Evolutionary conservation across 2,329 filamentous ascomycete species (phyloP).

Genomic region (Epichloe brachyelytri): DNA sequence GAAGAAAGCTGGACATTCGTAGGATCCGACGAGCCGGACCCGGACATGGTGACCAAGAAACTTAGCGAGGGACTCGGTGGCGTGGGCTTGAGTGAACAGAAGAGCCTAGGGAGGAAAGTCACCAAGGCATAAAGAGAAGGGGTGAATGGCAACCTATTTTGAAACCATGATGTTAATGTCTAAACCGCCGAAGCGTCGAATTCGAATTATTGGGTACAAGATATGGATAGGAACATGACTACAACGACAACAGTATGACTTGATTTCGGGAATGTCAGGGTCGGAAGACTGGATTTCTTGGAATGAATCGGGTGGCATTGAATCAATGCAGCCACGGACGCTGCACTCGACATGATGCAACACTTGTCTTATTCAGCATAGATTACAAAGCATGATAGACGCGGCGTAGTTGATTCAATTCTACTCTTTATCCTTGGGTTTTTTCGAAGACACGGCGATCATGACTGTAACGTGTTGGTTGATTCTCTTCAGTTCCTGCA

Average conservation of each 20-base stretch:
- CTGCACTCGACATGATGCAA: neutral
- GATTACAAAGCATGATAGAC: slow-evolving; percentile 1
- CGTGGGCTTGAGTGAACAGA: slow-evolving; percentile 9
- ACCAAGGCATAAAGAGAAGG: neutral
- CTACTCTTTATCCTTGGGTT: too few relatives aligned
- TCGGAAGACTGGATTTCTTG: neutral
- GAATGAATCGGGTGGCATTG: neutral
- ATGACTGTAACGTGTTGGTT: too few relatives aligned
- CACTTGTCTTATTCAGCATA: neutral
- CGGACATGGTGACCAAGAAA: slow-evolving; percentile 28
- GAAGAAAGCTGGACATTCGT: slow-evolving; percentile 89
- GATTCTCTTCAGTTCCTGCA: too few relatives aligned
- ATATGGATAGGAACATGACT: neutral
- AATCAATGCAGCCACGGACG: neutral
- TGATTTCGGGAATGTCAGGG: too few relatives aligned
- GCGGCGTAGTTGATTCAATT: neutral
- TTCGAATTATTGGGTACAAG: neutral
- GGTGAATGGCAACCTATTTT: neutral
- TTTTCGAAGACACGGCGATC: too few relatives aligned
- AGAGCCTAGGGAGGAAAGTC: slow-evolving; percentile 13
- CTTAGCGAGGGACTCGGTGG: slow-evolving; percentile 23
- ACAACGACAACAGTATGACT: neutral
- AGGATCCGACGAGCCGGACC: slow-evolving; percentile 40
- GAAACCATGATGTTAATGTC: neutral
- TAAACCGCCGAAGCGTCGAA: neutral